A percentile compares a stretch with the other conserved stretches of the same genome.
Evolutionary conservation across 495 filamentous ascomycete genomes (phyloP).

Genomic region (Rusavskia elegans): DNA sequence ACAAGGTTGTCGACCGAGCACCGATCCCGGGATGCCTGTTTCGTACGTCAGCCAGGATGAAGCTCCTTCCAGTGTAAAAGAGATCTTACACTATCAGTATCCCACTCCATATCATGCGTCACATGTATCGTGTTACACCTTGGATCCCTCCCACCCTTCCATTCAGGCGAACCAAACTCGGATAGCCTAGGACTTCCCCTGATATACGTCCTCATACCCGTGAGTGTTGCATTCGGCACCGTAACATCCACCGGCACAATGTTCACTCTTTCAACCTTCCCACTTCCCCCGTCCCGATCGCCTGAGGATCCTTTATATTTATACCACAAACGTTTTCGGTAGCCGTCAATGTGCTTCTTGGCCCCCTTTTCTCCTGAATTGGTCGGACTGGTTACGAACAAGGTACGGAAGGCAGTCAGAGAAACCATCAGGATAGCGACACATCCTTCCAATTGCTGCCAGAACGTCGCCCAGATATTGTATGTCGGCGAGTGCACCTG

Average conservation of each 20-base stretch:
- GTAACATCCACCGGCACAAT: neutral
- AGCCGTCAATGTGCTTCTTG: neutral
- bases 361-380: neutral
- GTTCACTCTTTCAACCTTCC: neutral
- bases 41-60: neutral
- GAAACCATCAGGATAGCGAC: constrained; percentile 8
- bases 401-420: constrained; percentile 5
- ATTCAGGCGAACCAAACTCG: neutral
- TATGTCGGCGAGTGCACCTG: constrained; percentile 1
- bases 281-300: neutral
- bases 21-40: neutral
- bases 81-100: neutral
- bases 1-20: neutral
- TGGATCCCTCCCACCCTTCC: neutral
- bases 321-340: neutral
- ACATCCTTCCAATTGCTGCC: constrained; percentile 7
- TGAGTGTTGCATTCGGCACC: neutral
- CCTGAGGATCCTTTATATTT: neutral
- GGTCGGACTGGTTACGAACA: neutral
- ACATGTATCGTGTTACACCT: neutral
- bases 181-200: neutral
- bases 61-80: neutral
- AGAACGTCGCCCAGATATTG: constrained; percentile 6
- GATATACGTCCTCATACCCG: neutral
- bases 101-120: neutral